Evolutionary conservation across 2,329 filamentous ascomycete species (phyloP), one percentile per base, ranked within the genome.

Genomic region (Aspergillus pseudoglaucus): DNA sequence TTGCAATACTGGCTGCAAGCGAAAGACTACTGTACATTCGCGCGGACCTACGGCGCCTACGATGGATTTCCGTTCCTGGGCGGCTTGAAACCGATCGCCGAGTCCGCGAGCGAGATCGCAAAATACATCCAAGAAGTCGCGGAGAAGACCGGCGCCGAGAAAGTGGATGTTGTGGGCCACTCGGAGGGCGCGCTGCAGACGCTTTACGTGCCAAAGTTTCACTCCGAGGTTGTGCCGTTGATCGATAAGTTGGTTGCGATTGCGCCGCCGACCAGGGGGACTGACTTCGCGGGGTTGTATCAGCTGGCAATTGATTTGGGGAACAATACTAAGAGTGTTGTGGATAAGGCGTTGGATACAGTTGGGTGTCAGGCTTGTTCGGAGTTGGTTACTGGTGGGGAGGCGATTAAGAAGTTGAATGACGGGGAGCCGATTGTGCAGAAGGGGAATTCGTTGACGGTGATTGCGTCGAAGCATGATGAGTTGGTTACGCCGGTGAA

Each of bases 151-250:
- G 65, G 64, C 8, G 64, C 66, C 4, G 39, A 46, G n/a, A 70
- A 69, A 43, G 58, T 74, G 25, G 64, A 73, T 46, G 48, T 73
- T 1, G 68, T 74, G 14, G 71, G 71, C 6, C 70, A 74, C 53
- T 73, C 70, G 2, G 71, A 74, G 53, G 71, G 71, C 39, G 71
- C 60, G 5, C 70, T 73, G 47, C 68, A 72, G 48, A 47, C 64
- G 1, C 55, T 74, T 2, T 69, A 69, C 44, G 66, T 68, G 8
- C 65, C 66, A n/a, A 69, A 69, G 41, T 67, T 68, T 52, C 57
- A 66, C 20, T 56, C 59, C 2, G 15, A 39, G 18, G 60, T 67
- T 3, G 46, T 62, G 15, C 46, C 51, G 8, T 38, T 63, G 6
- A 43, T 69, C 12, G 63, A 68, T 25, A 60, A 61, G n/a, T 51